These are phyloP conservation scores for Phytophthora brassicae DNA, from an alignment of 352 stramenopile genomes.

Conservation along the genomic window DNA sequence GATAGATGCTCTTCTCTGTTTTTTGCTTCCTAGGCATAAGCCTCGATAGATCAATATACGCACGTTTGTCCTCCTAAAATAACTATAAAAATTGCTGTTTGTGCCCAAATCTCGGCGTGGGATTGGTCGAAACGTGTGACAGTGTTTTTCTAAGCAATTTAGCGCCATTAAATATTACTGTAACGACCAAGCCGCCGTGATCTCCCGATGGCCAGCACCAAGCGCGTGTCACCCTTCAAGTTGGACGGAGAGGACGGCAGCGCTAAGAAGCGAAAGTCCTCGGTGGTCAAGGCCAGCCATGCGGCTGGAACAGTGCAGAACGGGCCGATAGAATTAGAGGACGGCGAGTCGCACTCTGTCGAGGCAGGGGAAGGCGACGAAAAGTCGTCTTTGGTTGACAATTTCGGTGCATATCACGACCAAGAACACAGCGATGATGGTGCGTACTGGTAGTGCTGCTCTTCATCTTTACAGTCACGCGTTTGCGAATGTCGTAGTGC, in stretches of 20 bases:
- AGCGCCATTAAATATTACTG: constrained; percentile 30
- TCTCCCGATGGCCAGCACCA: constrained; percentile 31
- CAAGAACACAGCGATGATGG: constrained; percentile 8
- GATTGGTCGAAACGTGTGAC: constrained; percentile 9
- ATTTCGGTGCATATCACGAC: not conserved
- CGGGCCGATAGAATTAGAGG: constrained; percentile 12
- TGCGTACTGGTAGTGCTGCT: not conserved
- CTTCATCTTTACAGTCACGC: constrained; percentile 16
- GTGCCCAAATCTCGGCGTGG: not conserved
- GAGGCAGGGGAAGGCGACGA: constrained; percentile 19
- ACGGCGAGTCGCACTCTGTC: constrained; percentile 5
- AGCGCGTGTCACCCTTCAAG: constrained; percentile 24
- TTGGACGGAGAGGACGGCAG: constrained; percentile 10
- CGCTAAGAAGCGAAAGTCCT: constrained; percentile 28
- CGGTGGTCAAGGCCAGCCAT: not conserved
- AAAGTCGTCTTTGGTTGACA: constrained; percentile 1
- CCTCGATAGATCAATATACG: constrained; percentile 17
- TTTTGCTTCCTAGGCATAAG: constrained; percentile 2
- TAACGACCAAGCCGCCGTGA: constrained; percentile 10
- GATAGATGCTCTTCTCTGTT: constrained; percentile 58
- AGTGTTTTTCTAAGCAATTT: constrained; percentile 11
- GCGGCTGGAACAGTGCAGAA: constrained; percentile 2
- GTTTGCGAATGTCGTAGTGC: not conserved
- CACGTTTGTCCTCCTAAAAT: not conserved
- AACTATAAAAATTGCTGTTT: constrained; percentile 1